Conservation (phyloP, 768 basidiomycete genomes). For the Boletus sp. region DNA sequence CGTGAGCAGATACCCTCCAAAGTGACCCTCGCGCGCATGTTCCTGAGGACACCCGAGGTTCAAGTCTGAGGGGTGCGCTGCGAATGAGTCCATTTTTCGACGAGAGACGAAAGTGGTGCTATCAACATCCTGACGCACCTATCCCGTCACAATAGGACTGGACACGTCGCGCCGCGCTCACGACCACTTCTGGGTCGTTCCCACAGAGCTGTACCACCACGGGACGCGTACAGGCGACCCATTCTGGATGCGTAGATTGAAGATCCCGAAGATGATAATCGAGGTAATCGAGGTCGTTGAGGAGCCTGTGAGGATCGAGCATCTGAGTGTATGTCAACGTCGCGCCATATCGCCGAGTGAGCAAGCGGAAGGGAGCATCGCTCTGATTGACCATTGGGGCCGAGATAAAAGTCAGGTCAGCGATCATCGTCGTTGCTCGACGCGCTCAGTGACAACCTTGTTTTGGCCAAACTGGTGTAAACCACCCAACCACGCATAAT, state of each 20-base stretch:
- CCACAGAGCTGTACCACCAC: constrained; percentile 76
- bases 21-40: constrained; percentile 61
- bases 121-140: constrained; percentile 41
- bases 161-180: constrained; percentile 58
- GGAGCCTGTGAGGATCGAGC: constrained; percentile 60
- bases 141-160: constrained; percentile 65
- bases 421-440: constrained; percentile 12
- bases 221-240: constrained; percentile 36
- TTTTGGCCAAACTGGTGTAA: background rate
- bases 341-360: constrained; percentile 60
- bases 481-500: background rate
- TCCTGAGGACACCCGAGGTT: constrained; percentile 83
- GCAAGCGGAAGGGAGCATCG: constrained; percentile 68
- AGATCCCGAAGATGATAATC: constrained; percentile 63
- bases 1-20: constrained; percentile 72
- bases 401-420: constrained; percentile 43
- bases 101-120: background rate
- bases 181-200: constrained; percentile 60
- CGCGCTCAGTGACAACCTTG: background rate
- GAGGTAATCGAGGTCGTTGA: constrained; percentile 64
- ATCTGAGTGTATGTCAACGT: constrained; percentile 77
- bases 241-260: constrained; percentile 16
- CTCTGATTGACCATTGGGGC: constrained; percentile 84
- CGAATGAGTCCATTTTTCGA: background rate
- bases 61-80: constrained; percentile 48